Evolutionary conservation across 2,329 filamentous ascomycete genomes (phyloP), one percentile per base, ranked within the genome.

Genomic region (Chalaropsis ovoidea): DNA sequence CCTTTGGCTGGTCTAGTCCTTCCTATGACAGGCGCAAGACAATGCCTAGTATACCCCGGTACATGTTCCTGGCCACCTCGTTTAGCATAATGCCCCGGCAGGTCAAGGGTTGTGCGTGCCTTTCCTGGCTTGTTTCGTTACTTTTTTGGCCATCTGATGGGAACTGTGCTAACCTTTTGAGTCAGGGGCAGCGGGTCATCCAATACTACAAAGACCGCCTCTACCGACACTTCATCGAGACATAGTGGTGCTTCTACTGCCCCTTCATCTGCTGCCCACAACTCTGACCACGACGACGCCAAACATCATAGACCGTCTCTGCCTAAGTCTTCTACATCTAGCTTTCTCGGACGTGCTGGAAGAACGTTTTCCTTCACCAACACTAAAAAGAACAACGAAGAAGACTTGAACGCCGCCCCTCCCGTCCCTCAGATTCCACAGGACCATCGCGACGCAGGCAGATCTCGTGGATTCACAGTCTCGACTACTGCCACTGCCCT

Each of bases 191-290:
- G 70, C 70, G 81, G 81, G 70, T 80, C 82, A 54, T 84, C 82
- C 70, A 84, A 83, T 72, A 83, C 80, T 45, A 85, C 82, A 67
- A 82, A 84, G 73, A 81, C 81, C 67, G 78, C 78, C 62, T 83
- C 81, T 64, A 81, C 79, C 69, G 82, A 85, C 73, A 82, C 81
- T 70, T 85, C 82, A 42, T 85, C 82, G 62, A 80, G 82, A 71
- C 81, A 85, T 72, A 85, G 82, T 73, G 83, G 83, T 73, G 80
- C 78, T 63, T 85, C 82, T n/a, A 85, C 82, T 45, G 77, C 82
- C 43, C 81, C 82, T 13, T 85, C 82, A 2, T 84, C 82, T 2
- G 78, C 81, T 63, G 82, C 67, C 15, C 68, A 68, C 31, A 64
- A 66, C 27, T 67, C 68, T 52, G 67, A 67, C 47, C 42, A 62